Percentiles rank a stretch among this genome's conserved stretches.
Evolutionary conservation across 768 basidiomycete genomes (phyloP).

Genomic region (Crucibulum laeve): DNA sequence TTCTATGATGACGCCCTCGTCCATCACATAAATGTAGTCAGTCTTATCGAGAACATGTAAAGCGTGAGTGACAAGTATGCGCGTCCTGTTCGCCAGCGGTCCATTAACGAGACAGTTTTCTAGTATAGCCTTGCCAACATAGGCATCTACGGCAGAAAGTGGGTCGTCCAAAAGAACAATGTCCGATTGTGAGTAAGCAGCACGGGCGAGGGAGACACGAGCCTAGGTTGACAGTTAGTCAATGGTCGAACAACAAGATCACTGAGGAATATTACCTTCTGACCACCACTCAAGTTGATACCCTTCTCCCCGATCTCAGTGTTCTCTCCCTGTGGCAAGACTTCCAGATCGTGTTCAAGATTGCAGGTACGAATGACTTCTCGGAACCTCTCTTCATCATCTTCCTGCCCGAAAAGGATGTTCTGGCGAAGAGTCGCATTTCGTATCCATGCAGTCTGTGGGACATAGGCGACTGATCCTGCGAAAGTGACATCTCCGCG

Average conservation of each 20-base stretch:
- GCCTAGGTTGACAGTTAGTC: constrained; percentile 34
- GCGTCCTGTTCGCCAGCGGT: constrained; percentile 48
- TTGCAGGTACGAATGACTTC: constrained; percentile 62
- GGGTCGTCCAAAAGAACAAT: constrained; percentile 82
- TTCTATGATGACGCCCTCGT: constrained; percentile 54
- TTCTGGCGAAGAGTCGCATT: constrained; percentile 72
- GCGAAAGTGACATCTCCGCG: constrained; percentile 54
- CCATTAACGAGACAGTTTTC: constrained; percentile 56
- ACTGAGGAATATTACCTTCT: constrained; percentile 22
- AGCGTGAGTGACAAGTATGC: constrained; percentile 60
- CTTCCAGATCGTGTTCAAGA: constrained; percentile 64
- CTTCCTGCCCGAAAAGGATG: constrained; percentile 66
- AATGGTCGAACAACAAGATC: background rate
- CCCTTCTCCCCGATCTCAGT: constrained; percentile 80
- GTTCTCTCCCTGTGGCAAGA: constrained; percentile 64
- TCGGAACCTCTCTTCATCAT: constrained; percentile 56
- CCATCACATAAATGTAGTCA: constrained; percentile 64
- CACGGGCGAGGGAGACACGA: constrained; percentile 72
- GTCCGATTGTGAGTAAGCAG: constrained; percentile 69
- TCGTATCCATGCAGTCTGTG: constrained; percentile 61
- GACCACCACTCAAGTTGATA: constrained; percentile 58
- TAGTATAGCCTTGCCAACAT: constrained; percentile 64
- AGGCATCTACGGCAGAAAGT: constrained; percentile 73
- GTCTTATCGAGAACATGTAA: constrained; percentile 54
- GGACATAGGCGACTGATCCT: constrained; percentile 53